Percentiles rank a stretch among this genome's conserved stretches.
These are phyloP conservation scores for Talaromyces sp. DNA, from an alignment of 2,329 filamentous ascomycete species.

Conservation along the genomic window DNA sequence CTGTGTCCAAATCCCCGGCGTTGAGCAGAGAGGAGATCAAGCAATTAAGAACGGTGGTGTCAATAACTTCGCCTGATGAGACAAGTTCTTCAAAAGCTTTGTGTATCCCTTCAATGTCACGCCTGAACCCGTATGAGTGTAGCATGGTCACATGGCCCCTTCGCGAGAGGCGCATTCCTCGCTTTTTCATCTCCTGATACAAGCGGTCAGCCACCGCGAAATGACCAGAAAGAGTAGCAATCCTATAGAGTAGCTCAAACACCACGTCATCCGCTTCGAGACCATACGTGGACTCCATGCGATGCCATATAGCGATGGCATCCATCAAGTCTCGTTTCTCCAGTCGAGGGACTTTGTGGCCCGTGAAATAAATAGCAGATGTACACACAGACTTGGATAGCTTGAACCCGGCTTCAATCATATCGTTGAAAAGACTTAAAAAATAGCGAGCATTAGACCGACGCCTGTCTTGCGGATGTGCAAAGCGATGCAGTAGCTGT, in stretches of 20 bases:
- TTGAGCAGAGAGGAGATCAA: conserved; percentile 76
- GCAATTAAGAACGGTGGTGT: conserved; percentile 82
- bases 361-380: conserved; percentile 74
- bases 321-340: conserved; percentile 62
- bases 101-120: conserved; percentile 71
- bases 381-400: conserved; percentile 75
- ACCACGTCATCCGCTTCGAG: conserved; percentile 71
- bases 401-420: conserved; percentile 69
- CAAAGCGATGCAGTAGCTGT: conserved; percentile 66
- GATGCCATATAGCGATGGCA: conserved; percentile 75
- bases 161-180: conserved; percentile 68
- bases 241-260: conserved; percentile 89
- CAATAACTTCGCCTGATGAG: conserved; percentile 80
- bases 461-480: conserved; percentile 48
- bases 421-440: conserved; percentile 78
- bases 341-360: conserved; percentile 64
- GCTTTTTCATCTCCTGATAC: conserved; percentile 72
- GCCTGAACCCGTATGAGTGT: conserved; percentile 74
- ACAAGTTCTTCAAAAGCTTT: conserved; percentile 80
- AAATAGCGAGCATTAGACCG: conserved; percentile 69
- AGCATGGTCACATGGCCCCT: conserved; percentile 81
- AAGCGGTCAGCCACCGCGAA: conserved; percentile 81
- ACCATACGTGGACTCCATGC: conserved; percentile 77
- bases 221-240: conserved; percentile 81
- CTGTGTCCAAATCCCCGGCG: conserved; percentile 72